Percentiles rank a stretch among this genome's conserved stretches.
Conservation (phyloP, 352 stramenopile genomes). For the Phytopythium ostracodes region DNA sequence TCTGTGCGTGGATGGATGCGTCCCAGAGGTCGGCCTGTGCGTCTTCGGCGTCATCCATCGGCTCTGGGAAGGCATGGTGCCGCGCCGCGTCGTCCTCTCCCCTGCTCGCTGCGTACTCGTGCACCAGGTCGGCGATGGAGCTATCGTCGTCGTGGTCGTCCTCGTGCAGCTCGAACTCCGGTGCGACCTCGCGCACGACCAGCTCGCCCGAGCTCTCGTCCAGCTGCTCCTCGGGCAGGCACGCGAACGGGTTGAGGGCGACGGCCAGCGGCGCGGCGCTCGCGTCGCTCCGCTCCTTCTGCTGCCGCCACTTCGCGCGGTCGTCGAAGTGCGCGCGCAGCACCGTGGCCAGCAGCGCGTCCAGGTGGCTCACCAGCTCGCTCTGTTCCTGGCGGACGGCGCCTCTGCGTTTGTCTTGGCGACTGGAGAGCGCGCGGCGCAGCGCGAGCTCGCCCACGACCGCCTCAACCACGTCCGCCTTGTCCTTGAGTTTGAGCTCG, state of each 20-base stretch:
- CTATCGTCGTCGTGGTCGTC: conserved; percentile 13
- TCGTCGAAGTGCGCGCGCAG: conserved; percentile 59
- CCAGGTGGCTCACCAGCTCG: conserved; percentile 32
- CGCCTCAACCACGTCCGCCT: conserved; percentile 65
- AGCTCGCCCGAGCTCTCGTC: conserved; percentile 57
- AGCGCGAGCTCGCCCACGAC: conserved; percentile 63
- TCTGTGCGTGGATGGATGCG: conserved; percentile 2
- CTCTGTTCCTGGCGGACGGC: conserved; percentile 1
- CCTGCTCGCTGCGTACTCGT: conserved; percentile 22
- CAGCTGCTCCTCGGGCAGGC: conserved; percentile 52
- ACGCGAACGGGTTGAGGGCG: conserved; percentile 58
- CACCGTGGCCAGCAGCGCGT: conserved; percentile 48
- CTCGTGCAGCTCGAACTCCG: conserved; percentile 19
- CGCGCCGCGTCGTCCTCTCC: neutral
- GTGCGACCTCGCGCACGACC: conserved; percentile 32
- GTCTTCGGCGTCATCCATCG: neutral
- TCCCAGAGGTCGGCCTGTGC: conserved; percentile 3
- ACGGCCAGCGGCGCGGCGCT: conserved; percentile 26
- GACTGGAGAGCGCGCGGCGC: conserved; percentile 22
- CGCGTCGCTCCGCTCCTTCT: conserved; percentile 5
- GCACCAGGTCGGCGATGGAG: conserved; percentile 32
- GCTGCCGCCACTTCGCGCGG: conserved; percentile 13
- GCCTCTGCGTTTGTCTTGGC: too few relatives aligned
- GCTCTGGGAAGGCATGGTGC: conserved; percentile 34
- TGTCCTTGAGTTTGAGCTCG: conserved; percentile 45